Evolutionary conservation across 495 filamentous ascomycete genomes (phyloP), one percentile per base, ranked within the genome.

Genomic region (Coniosporium apollinis): DNA sequence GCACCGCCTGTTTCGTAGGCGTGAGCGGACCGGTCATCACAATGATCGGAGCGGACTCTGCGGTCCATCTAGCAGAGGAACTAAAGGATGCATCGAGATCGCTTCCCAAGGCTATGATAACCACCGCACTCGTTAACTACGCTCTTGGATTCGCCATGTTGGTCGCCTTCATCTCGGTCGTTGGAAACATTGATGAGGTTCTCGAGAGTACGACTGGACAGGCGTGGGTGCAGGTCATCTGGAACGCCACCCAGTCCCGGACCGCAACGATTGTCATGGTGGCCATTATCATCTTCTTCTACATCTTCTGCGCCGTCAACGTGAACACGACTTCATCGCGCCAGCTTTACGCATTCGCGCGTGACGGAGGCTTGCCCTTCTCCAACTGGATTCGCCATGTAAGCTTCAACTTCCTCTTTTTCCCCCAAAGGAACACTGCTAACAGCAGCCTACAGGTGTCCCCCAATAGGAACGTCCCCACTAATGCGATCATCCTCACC

Each of bases 161-260:
- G 28, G 38, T 64, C 25, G 57, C 64, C 1, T 36, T 9, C 17
- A 36, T 38, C 24, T 38, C 20, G 14, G 10, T 18, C 28, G 37
- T 74, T 11, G 68, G 65, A 2, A 61, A 75, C 30, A 45, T 72
- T 21, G 50, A 39, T 2, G 36, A 38, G 1, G 45, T 44, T 1
- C 28, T 51, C 25, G 30, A 37, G 25, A 61, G 15, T 37, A 40
- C 43, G 25, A 67, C 66, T 0, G 56, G 57, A 1, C 66, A 60
- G 35, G 67, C 70, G 0, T 69, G 68, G 19, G 65, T 74, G 22
- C 62, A 67, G 41, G 58, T 72, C 5, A 65, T 72, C 47, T 61
- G 56, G 38, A 61, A 70, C 38, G 60, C 61, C 3, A 67, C 65
- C 0, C 39, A 56, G 2, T 62, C 47, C 31, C 43, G 54, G 7